These are phyloP conservation scores for Zopfia rhizophila DNA, from an alignment of 2,329 filamentous ascomycete species.

Conservation along the genomic window DNA sequence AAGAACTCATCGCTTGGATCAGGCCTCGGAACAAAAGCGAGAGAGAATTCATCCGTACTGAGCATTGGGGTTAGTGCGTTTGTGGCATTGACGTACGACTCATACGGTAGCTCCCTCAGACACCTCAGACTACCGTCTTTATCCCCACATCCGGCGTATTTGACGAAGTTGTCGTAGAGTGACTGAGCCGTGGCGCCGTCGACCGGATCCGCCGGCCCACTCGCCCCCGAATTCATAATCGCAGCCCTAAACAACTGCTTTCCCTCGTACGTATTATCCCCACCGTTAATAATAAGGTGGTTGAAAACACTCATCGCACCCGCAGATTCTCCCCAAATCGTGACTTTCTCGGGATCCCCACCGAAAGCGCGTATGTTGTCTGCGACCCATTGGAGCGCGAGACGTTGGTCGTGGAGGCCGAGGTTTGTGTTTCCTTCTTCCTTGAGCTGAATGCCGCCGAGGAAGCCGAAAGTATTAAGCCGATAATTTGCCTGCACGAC, in stretches of 20 bases:
- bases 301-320: too few relatives aligned
- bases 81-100: too few relatives aligned
- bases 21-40: too few relatives aligned
- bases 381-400: slow-evolving; percentile 65
- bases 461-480: slow-evolving; percentile 46
- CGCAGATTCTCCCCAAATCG: slow-evolving; percentile 52
- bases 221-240: slow-evolving; percentile 51
- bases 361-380: slow-evolving; percentile 62
- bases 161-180: slow-evolving; percentile 1
- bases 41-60: too few relatives aligned
- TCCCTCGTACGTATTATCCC: slow-evolving; percentile 50
- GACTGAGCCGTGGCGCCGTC: slow-evolving; percentile 48
- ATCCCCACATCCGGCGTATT: slow-evolving; percentile 25
- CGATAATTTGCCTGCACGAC: slow-evolving; percentile 41
- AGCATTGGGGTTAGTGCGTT: too few relatives aligned
- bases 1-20: too few relatives aligned
- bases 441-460: slow-evolving; percentile 30
- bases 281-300: slow-evolving; percentile 31
- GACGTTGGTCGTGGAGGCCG: slow-evolving; percentile 67
- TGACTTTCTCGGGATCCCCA: slow-evolving; percentile 61
- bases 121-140: slow-evolving; percentile 23
- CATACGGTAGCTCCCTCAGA: slow-evolving; percentile 27
- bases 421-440: slow-evolving; percentile 60
- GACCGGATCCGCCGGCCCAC: slow-evolving; percentile 27
- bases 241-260: slow-evolving; percentile 53